Evolutionary conservation across 495 filamentous ascomycete genomes (phyloP).

Genomic region (Penicillium crystallinum): DNA sequence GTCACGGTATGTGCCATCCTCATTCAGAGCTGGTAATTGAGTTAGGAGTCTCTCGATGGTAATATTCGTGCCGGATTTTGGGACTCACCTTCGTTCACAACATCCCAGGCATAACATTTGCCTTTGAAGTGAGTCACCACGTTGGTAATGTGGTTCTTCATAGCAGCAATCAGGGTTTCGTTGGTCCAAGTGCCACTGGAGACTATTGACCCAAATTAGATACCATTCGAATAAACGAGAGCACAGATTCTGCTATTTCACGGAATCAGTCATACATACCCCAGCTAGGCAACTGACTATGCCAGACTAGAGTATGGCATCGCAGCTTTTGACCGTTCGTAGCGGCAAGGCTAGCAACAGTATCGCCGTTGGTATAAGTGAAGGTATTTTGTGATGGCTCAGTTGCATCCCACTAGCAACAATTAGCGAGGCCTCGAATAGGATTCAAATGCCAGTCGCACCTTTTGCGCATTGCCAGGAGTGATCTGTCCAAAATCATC

Average conservation of each 20-base stretch:
- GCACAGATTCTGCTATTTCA: background rate
- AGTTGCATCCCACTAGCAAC: constrained; percentile 42
- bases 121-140: constrained; percentile 53
- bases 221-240: background rate
- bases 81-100: constrained; percentile 35
- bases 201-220: constrained; percentile 28
- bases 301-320: constrained; percentile 60
- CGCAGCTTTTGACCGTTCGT: constrained; percentile 50
- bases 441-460: background rate
- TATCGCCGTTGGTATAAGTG: constrained; percentile 45
- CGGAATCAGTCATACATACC: constrained; percentile 21
- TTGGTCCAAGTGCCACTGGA: constrained; percentile 51
- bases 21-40: constrained; percentile 30
- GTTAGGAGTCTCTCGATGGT: background rate
- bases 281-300: constrained; percentile 56
- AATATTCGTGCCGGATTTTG: background rate
- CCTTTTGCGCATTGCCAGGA: constrained; percentile 56
- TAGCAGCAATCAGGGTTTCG: constrained; percentile 43
- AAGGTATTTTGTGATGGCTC: constrained; percentile 48
- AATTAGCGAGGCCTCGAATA: background rate
- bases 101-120: constrained; percentile 45
- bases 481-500: constrained; percentile 56
- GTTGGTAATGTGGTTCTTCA: constrained; percentile 48
- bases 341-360: constrained; percentile 45
- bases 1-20: constrained; percentile 42